Evolutionary conservation across 2,329 filamentous ascomycete genomes (phyloP).

Genomic region (Penicillium sp.): DNA sequence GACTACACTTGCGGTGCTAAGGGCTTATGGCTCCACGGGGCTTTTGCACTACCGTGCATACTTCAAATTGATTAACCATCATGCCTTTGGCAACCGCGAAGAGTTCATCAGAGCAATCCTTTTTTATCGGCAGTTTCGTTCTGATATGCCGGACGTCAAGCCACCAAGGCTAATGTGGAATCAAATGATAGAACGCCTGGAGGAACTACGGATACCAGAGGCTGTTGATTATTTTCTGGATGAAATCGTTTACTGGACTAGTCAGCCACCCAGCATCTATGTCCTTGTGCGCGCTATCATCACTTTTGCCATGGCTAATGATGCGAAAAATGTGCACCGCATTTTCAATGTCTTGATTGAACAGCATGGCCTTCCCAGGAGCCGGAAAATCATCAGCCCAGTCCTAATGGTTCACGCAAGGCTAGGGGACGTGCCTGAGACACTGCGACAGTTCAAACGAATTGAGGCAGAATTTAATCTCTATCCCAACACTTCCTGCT

Average conservation of each 20-base stretch:
- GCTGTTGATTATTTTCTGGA: constrained; percentile 44
- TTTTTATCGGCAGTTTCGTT: constrained; percentile 45
- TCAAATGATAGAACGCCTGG: constrained; percentile 29
- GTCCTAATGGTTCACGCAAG: constrained; percentile 72
- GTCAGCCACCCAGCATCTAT: background rate
- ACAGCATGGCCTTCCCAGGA: constrained; percentile 38
- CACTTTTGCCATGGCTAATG: constrained; percentile 49
- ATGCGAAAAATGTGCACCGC: constrained; percentile 45
- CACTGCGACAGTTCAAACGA: constrained; percentile 63
- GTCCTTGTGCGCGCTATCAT: constrained; percentile 29
- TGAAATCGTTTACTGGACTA: constrained; percentile 26
- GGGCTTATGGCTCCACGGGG: constrained; percentile 24
- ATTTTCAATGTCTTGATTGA: constrained; percentile 47
- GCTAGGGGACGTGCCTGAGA: constrained; percentile 63
- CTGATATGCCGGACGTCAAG: constrained; percentile 26
- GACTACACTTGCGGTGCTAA: constrained; percentile 27
- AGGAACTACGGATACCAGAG: constrained; percentile 33
- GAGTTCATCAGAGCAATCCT: constrained; percentile 35
- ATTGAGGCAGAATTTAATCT: constrained; percentile 59
- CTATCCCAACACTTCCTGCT: constrained; percentile 61
- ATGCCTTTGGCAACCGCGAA: background rate
- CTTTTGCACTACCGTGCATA: constrained; percentile 30
- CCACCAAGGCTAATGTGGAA: constrained; percentile 25
- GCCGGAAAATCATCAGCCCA: constrained; percentile 45
- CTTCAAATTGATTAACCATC: constrained; percentile 12